Conservation (phyloP, 257 asterid genomes). For the Solanum medicagineum region DNA sequence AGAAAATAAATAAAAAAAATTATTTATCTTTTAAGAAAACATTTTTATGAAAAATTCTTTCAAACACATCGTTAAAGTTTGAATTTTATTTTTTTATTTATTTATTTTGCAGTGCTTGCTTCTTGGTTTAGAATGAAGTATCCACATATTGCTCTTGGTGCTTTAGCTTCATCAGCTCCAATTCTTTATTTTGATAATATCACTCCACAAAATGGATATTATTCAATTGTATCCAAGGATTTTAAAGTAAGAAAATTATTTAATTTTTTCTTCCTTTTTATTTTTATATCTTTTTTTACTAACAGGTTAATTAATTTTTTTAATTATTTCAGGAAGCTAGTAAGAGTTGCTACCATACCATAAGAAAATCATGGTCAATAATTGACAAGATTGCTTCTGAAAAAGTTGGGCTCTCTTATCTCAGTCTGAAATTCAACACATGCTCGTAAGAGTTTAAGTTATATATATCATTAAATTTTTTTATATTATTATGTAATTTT, state of each 20-base stretch:
- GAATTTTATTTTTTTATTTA: background rate
- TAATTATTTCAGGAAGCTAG: conserved; percentile 37
- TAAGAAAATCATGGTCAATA: conserved; percentile 51
- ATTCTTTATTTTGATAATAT: conserved; percentile 60
- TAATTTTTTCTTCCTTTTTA: background rate
- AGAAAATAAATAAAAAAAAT: too few relatives aligned
- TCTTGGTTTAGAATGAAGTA: conserved; percentile 80
- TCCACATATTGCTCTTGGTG: conserved; percentile 73
- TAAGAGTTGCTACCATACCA: conserved; percentile 32
- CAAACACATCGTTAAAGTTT: background rate
- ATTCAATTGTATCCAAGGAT: conserved; percentile 34
- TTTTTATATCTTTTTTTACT: background rate
- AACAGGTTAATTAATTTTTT: background rate
- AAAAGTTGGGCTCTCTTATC: conserved; percentile 38
- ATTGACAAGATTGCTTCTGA: conserved; percentile 49
- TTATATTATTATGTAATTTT: background rate
- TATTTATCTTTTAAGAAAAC: background rate
- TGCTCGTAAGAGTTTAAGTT: conserved; percentile 42
- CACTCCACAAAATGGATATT: conserved; percentile 54
- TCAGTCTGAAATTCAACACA: conserved; percentile 36
- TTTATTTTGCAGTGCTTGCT: conserved; percentile 43
- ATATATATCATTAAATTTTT: too few relatives aligned
- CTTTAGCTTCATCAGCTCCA: conserved; percentile 80
- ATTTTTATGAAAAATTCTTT: background rate
- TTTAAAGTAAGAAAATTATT: conserved; percentile 28